Conservation (phyloP, 306 rosid genomes). For the Inga leiocalycina region DNA sequence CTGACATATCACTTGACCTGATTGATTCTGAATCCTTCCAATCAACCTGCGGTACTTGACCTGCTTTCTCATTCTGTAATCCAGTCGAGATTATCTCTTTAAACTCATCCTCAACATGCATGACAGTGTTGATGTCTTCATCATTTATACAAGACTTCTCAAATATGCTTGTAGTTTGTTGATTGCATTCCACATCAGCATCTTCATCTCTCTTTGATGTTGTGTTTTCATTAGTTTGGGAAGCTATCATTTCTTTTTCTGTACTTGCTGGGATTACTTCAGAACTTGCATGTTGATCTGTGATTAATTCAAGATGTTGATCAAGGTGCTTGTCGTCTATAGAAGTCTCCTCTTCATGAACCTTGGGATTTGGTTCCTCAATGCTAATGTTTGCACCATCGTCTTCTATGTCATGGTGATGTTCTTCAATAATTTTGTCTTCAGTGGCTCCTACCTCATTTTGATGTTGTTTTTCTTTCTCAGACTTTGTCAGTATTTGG, state of each 20-base stretch:
- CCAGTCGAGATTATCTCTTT: constrained; percentile 16
- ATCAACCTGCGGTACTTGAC: constrained; percentile 19
- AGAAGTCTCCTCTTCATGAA: constrained; percentile 27
- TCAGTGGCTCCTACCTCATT: constrained; percentile 13
- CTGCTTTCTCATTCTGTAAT: constrained; percentile 16
- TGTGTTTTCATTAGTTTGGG: constrained; percentile 7
- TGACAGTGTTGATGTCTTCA: constrained; percentile 22
- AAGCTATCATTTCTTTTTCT: constrained; percentile 26
- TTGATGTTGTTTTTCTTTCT: constrained; percentile 30
- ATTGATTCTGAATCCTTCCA: constrained; percentile 30
- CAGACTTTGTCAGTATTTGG: constrained; percentile 28
- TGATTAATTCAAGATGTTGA: constrained; percentile 33
- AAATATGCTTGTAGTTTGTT: constrained; percentile 11
- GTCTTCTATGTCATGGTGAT: background rate
- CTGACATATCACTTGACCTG: constrained; percentile 14
- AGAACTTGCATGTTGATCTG: constrained; percentile 29
- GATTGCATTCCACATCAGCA: constrained; percentile 15
- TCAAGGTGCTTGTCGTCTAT: constrained; percentile 15
- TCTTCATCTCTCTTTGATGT: constrained; percentile 18
- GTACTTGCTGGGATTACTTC: constrained; percentile 25
- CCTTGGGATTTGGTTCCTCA: constrained; percentile 24
- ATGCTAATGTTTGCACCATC: constrained; percentile 1
- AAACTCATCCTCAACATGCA: constrained; percentile 14
- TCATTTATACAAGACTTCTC: constrained; percentile 23
- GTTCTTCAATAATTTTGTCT: constrained; percentile 23